Percentiles rank a stretch among this genome's conserved stretches.
Conservation (phyloP, 1,139 yeast genomes). For the Suhomyces panamericanus region DNA sequence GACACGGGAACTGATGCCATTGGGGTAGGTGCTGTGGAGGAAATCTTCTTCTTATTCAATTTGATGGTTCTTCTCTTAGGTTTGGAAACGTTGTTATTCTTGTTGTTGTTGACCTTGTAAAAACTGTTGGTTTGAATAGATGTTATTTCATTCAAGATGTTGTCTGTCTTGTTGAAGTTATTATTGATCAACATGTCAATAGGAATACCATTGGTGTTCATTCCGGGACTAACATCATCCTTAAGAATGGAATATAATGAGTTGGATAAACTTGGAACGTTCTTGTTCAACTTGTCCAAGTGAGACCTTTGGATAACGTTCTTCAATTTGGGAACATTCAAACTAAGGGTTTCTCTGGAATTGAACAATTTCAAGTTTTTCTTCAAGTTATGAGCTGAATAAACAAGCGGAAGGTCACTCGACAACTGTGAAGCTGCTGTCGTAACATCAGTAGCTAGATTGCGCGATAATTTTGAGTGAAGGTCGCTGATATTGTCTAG, state of each 20-base stretch:
- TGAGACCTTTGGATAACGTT: conserved; percentile 58
- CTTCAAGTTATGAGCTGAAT: conserved; percentile 53
- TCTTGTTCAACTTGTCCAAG: conserved; percentile 42
- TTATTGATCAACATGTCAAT: conserved; percentile 34
- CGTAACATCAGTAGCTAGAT: conserved; percentile 8
- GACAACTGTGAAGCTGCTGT: conserved; percentile 8
- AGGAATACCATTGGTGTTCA: conserved; percentile 37
- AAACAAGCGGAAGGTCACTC: conserved; percentile 14
- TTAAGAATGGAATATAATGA: conserved; percentile 33
- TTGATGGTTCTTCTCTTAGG: conserved; percentile 54
- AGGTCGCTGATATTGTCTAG: conserved; percentile 38
- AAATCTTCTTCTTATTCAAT: conserved; percentile 27
- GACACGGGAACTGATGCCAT: conserved; percentile 5
- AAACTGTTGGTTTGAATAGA: conserved; percentile 48
- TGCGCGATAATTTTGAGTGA: conserved; percentile 29
- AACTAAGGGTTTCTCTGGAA: conserved; percentile 75
- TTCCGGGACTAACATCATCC: conserved; percentile 14
- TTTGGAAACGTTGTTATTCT: conserved; percentile 29
- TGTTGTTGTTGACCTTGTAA: conserved; percentile 32
- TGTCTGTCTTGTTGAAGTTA: conserved; percentile 35
- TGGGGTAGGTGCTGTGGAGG: conserved; percentile 8
- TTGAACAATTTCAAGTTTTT: conserved; percentile 70
- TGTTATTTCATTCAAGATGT: conserved; percentile 46
- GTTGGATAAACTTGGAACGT: conserved; percentile 41
- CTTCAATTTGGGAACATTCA: conserved; percentile 59